Conservation (phyloP, 1,284 basidiomycete species). For the Leucoagaricus sp. region DNA sequence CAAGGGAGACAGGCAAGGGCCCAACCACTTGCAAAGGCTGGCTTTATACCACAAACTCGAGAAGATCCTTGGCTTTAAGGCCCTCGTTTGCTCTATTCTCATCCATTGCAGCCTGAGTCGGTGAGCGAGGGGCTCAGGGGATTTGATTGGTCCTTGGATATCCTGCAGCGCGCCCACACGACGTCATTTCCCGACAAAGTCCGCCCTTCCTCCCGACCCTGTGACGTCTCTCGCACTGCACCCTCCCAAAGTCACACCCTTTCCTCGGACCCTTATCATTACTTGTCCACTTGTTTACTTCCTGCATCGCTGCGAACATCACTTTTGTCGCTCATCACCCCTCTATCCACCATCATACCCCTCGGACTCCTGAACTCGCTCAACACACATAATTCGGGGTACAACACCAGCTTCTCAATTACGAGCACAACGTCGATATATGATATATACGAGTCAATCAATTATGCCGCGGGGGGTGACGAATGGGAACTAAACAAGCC, state of each 20-base stretch:
- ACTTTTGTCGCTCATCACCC: too few species aligned
- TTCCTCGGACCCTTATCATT: slow-evolving; percentile 7
- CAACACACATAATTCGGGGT: too few species aligned
- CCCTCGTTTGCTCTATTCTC: not conserved
- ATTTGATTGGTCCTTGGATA: slow-evolving; percentile 5
- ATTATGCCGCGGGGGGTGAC: too few species aligned
- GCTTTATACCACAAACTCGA: not conserved
- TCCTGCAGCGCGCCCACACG: not conserved
- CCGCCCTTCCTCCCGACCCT: slow-evolving; percentile 2
- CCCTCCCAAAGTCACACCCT: not conserved
- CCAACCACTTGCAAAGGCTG: not conserved
- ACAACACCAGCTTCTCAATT: not conserved
- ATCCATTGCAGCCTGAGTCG: too few species aligned
- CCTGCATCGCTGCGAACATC: not conserved
- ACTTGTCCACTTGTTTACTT: not conserved
- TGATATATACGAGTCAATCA: slow-evolving; percentile 11
- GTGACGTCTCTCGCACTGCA: not conserved
- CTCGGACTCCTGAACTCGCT: slow-evolving; percentile 5
- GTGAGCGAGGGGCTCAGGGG: too few species aligned
- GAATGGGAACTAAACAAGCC: too few species aligned
- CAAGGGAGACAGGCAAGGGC: not conserved
- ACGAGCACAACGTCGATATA: not conserved
- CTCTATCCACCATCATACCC: too few species aligned
- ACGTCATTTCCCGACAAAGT: slow-evolving; percentile 8
- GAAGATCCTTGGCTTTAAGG: not conserved